A percentile compares a stretch with the other conserved stretches of the same genome.
These are phyloP conservation scores for Fusarium sp. DNA, from an alignment of 2,329 filamentous ascomycete species.

Conservation along the genomic window DNA sequence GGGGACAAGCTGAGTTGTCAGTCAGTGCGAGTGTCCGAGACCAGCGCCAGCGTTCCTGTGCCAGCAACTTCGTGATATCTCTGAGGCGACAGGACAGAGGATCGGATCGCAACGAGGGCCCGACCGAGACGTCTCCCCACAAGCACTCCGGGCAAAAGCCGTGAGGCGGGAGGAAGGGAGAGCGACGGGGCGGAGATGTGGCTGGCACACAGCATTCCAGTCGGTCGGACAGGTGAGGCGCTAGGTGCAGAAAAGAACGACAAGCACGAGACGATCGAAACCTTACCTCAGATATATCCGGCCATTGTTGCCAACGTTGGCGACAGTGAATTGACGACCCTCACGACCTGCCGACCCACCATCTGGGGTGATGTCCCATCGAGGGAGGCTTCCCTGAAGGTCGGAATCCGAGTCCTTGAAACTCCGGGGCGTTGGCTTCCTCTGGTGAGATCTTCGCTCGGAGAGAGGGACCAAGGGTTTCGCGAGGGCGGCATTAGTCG, in stretches of 20 bases:
- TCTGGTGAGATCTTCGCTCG: conserved; percentile 59
- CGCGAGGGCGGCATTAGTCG: conserved; percentile 28
- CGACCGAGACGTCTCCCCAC: conserved; percentile 30
- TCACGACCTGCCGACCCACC: conserved; percentile 71
- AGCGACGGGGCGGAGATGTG: conserved; percentile 20
- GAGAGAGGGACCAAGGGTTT: conserved; percentile 60
- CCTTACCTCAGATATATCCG: conserved; percentile 82
- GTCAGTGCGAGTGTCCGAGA: conserved; percentile 17
- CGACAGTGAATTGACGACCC: conserved; percentile 80
- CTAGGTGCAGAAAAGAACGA: conserved; percentile 5
- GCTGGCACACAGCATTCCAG: conserved; percentile 27
- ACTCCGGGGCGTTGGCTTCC: conserved; percentile 49
- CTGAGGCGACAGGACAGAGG: conserved; percentile 8
- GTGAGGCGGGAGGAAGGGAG: conserved; percentile 22
- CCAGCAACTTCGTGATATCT: conserved; percentile 28
- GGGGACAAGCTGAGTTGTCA: conserved; percentile 2
- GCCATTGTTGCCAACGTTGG: conserved; percentile 85
- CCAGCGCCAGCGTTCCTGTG: conserved; percentile 16
- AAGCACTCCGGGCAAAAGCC: conserved; percentile 17
- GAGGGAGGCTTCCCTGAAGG: conserved; percentile 44
- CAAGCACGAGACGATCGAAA: conserved; percentile 11
- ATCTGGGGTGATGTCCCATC: conserved; percentile 69
- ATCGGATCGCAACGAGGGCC: conserved; percentile 24
- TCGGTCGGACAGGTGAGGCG: conserved; percentile 19
- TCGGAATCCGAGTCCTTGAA: conserved; percentile 64